Percentiles rank a stretch among this genome's conserved stretches.
Conservation (phyloP, 371 early-diverging fungal species). For the Mortierella sp. region DNA sequence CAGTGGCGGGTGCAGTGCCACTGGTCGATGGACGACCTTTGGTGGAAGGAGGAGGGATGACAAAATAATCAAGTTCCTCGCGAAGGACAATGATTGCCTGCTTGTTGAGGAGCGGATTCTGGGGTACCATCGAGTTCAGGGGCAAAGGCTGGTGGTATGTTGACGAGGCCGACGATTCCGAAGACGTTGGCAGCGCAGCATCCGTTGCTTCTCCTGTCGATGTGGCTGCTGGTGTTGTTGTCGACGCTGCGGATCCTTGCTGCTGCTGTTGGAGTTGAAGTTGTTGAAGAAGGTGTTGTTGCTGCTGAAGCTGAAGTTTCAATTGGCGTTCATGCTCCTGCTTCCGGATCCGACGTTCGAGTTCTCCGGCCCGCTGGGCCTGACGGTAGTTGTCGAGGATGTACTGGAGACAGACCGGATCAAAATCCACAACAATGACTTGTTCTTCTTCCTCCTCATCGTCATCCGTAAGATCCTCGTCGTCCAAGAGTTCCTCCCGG, state of each 20-base stretch:
- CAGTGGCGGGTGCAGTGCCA: neutral
- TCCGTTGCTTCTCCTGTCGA: slow-evolving; percentile 17
- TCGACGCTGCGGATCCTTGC: slow-evolving; percentile 6
- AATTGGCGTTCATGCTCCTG: slow-evolving; percentile 26
- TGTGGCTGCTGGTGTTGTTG: slow-evolving; percentile 8
- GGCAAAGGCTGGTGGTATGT: slow-evolving; percentile 18
- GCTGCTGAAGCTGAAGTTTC: slow-evolving; percentile 26
- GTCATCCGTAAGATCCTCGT: slow-evolving; percentile 46
- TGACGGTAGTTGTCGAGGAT: slow-evolving; percentile 67
- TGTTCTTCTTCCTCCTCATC: slow-evolving; percentile 59
- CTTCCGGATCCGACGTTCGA: slow-evolving; percentile 31
- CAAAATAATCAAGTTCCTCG: slow-evolving; percentile 75
- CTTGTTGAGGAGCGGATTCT: slow-evolving; percentile 74
- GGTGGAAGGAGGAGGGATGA: slow-evolving; percentile 61
- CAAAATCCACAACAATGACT: slow-evolving; percentile 73
- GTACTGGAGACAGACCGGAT: slow-evolving; percentile 74
- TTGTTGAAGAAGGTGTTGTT: slow-evolving; percentile 14
- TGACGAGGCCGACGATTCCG: slow-evolving; percentile 6
- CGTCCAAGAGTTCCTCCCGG: slow-evolving; percentile 19
- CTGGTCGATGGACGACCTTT: neutral
- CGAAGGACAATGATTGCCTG: slow-evolving; percentile 79
- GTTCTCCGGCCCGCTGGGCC: slow-evolving; percentile 47
- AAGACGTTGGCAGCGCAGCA: slow-evolving; percentile 10
- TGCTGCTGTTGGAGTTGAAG: slow-evolving; percentile 2
- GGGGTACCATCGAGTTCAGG: slow-evolving; percentile 30